These are phyloP conservation scores for Linaria vulgaris DNA, from an alignment of 257 asterid species.

Conservation along the genomic window DNA sequence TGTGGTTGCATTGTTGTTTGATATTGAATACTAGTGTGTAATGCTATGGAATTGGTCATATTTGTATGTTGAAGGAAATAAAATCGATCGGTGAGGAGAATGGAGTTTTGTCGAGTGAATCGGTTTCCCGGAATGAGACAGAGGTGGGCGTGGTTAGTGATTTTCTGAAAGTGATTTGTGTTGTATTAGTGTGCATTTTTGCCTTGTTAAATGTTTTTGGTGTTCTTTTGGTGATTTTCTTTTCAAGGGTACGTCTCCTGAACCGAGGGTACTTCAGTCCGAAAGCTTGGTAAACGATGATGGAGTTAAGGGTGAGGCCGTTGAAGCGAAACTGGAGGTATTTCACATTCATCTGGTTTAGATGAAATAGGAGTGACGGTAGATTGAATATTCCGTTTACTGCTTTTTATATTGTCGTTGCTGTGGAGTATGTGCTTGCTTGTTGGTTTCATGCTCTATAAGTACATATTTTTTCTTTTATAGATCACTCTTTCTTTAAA, in stretches of 20 bases:
- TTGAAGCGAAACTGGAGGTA: conserved; percentile 56
- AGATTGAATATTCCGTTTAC: conserved; percentile 2
- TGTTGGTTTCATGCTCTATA: background rate
- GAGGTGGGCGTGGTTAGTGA: conserved; percentile 42
- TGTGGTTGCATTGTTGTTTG: background rate
- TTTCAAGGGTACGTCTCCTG: conserved; percentile 43
- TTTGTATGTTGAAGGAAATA: conserved; percentile 50
- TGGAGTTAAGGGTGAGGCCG: conserved; percentile 31
- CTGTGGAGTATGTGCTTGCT: background rate
- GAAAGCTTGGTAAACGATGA: conserved; percentile 32
- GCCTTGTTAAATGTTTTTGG: conserved; percentile 17
- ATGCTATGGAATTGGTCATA: conserved; percentile 22
- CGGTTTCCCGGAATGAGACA: conserved; percentile 27
- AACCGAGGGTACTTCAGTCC: conserved; percentile 37
- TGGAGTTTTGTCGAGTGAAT: conserved; percentile 33
- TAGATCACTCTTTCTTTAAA: background rate
- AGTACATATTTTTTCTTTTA: background rate
- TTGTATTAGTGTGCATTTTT: background rate
- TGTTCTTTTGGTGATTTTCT: conserved; percentile 19
- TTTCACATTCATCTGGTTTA: conserved; percentile 8
- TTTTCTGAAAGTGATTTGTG: conserved; percentile 5
- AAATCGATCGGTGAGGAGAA: conserved; percentile 41
- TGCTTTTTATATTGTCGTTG: conserved; percentile 1
- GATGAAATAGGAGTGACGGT: background rate
- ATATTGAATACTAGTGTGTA: conserved; percentile 6